phyloP scores from a whole-genome alignment of 2,329 filamentous ascomycete species.

The Emergomyces africanus region DNA sequence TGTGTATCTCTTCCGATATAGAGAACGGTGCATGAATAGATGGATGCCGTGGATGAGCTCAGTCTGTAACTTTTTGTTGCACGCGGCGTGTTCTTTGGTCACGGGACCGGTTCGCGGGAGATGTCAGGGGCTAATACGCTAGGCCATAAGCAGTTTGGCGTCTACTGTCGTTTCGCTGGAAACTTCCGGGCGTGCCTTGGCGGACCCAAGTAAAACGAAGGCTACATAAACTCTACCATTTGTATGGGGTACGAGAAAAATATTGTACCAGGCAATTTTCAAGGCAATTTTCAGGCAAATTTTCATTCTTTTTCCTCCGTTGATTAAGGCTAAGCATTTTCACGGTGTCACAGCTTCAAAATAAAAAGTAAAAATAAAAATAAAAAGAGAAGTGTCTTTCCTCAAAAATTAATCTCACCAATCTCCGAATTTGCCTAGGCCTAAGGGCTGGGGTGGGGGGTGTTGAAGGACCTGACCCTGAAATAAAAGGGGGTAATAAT shows the following conservation, averaged over 20 bases:
- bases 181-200: not conserved
- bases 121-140: slow-evolving; percentile 1
- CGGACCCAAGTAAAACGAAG: not conserved
- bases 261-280: too few species aligned
- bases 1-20: not conserved
- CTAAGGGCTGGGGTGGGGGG: too few species aligned
- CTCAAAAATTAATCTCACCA: not conserved
- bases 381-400: not conserved
- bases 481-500: not conserved
- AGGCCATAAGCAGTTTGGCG: not conserved
- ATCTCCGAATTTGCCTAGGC: not conserved
- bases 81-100: slow-evolving; percentile 12
- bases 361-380: not conserved
- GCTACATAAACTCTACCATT: too few species aligned
- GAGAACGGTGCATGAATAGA: not conserved
- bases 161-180: not conserved
- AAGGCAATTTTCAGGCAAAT: too few species aligned
- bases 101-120: slow-evolving; percentile 4
- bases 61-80: slow-evolving; percentile 7
- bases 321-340: too few species aligned
- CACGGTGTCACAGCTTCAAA: not conserved
- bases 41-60: not conserved
- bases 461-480: not conserved
- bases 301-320: too few species aligned
- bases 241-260: too few species aligned